phyloP scores from a whole-genome alignment of 2,329 filamentous ascomycete species.

The Zymoseptoria pseudotritici region DNA sequence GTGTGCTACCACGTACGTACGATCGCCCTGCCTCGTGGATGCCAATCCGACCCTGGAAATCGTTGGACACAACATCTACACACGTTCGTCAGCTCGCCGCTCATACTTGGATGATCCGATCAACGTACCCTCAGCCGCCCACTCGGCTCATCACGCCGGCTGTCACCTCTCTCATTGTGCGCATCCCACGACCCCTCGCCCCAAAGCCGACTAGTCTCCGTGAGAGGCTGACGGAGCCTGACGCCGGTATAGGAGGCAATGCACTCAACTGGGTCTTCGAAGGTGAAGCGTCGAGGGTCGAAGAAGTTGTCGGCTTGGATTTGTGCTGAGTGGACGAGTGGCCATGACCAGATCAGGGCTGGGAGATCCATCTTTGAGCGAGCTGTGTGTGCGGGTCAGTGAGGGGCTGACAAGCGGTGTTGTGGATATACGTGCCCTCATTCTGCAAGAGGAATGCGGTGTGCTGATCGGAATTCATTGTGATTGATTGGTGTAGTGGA shows the following conservation, averaged over 20 bases:
- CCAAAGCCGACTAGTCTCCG: neutral
- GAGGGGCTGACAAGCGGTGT: neutral
- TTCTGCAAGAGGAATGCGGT: neutral
- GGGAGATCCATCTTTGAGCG: neutral
- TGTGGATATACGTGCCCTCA: neutral
- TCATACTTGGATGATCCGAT: neutral
- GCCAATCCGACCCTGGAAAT: neutral
- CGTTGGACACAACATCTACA: neutral
- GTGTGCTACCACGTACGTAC: neutral
- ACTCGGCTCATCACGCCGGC: neutral
- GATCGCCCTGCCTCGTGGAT: neutral
- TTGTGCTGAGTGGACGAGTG: neutral
- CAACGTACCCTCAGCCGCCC: neutral
- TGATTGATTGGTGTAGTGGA: neutral
- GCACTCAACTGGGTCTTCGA: neutral
- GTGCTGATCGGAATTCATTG: neutral
- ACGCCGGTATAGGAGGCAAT: neutral
- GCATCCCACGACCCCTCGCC: neutral
- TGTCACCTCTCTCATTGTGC: neutral
- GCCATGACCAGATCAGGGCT: neutral
- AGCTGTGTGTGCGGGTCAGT: neutral
- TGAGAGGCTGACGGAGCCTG: neutral
- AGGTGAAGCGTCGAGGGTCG: neutral
- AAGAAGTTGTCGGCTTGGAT: neutral
- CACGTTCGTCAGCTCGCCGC: neutral